phyloP scores from a whole-genome alignment of 805 yeast species.

The Pichia rugopelliculosa region DNA sequence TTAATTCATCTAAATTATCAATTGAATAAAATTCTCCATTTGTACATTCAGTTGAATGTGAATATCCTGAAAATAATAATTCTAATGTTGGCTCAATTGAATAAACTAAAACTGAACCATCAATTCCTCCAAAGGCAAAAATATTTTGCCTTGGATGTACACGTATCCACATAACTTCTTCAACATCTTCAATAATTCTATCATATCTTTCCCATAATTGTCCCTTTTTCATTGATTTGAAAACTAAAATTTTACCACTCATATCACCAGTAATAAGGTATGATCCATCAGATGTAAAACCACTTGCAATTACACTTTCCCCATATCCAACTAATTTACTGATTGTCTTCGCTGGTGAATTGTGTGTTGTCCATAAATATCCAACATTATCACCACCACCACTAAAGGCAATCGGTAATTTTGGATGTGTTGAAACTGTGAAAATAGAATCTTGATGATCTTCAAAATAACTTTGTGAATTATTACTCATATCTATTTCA shows the following conservation, averaged over 20 bases:
- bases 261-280: slow-evolving; percentile 87
- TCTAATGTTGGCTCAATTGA: slow-evolving; percentile 60
- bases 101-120: slow-evolving; percentile 94
- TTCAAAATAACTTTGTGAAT: slow-evolving; percentile 85
- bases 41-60: slow-evolving; percentile 76
- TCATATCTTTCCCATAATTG: slow-evolving; percentile 61
- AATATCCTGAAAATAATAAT: slow-evolving; percentile 70
- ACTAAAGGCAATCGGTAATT: slow-evolving; percentile 74
- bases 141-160: slow-evolving; percentile 69
- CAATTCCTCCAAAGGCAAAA: slow-evolving; percentile 87
- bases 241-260: slow-evolving; percentile 79
- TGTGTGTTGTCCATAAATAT: slow-evolving; percentile 86
- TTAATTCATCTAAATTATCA: slow-evolving; percentile 49
- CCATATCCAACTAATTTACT: slow-evolving; percentile 73
- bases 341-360: slow-evolving; percentile 75
- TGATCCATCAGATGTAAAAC: slow-evolving; percentile 76
- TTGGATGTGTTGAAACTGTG: slow-evolving; percentile 76
- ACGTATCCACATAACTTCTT: slow-evolving; percentile 79
- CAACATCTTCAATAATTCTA: slow-evolving; percentile 63
- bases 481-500: slow-evolving; percentile 83
- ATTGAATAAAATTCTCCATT: slow-evolving; percentile 66
- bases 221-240: slow-evolving; percentile 66
- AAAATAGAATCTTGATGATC: slow-evolving; percentile 83
- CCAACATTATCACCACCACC: slow-evolving; percentile 96
- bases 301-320: slow-evolving; percentile 82